Conservation (phyloP, 768 basidiomycete species). For the Xerocomellus chrysenteron region DNA sequence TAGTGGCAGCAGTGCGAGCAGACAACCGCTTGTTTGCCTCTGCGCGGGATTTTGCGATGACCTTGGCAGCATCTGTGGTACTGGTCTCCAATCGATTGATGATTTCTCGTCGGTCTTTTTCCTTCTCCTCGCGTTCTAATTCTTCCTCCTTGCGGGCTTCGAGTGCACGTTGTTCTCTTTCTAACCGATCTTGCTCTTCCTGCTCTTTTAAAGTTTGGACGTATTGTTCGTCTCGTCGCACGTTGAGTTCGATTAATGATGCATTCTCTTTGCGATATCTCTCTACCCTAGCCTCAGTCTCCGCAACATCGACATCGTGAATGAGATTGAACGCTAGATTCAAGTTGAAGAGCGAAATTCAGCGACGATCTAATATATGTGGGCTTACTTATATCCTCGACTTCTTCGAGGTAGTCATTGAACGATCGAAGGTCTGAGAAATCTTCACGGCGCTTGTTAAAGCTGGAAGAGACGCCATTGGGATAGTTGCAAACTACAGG, state of each 20-base stretch:
- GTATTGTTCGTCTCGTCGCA: constrained; percentile 78
- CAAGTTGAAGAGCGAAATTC: neutral
- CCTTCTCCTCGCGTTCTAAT: constrained; percentile 72
- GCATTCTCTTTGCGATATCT: constrained; percentile 81
- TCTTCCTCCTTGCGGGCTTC: constrained; percentile 69
- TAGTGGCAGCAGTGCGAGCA: constrained; percentile 47
- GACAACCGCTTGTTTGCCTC: constrained; percentile 61
- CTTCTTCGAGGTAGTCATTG: constrained; percentile 95
- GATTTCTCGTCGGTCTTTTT: constrained; percentile 68
- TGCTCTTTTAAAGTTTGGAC: constrained; percentile 69
- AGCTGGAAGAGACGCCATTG: constrained; percentile 47
- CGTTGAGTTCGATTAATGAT: constrained; percentile 77
- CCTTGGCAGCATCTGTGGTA: constrained; percentile 63
- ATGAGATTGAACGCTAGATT: constrained; percentile 89
- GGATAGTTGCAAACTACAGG: neutral
- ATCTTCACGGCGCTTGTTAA: constrained; percentile 92
- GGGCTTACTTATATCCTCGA: constrained; percentile 81
- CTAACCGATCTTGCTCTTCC: constrained; percentile 74
- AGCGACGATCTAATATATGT: neutral
- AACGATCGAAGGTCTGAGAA: constrained; percentile 77
- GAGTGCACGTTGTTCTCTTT: constrained; percentile 66
- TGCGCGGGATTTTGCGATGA: constrained; percentile 67
- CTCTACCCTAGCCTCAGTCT: constrained; percentile 82
- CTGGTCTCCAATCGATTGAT: constrained; percentile 82
- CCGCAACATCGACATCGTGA: constrained; percentile 74